phyloP scores from a whole-genome alignment of 2,329 filamentous ascomycete genomes.

The Aspergillus sp. region DNA sequence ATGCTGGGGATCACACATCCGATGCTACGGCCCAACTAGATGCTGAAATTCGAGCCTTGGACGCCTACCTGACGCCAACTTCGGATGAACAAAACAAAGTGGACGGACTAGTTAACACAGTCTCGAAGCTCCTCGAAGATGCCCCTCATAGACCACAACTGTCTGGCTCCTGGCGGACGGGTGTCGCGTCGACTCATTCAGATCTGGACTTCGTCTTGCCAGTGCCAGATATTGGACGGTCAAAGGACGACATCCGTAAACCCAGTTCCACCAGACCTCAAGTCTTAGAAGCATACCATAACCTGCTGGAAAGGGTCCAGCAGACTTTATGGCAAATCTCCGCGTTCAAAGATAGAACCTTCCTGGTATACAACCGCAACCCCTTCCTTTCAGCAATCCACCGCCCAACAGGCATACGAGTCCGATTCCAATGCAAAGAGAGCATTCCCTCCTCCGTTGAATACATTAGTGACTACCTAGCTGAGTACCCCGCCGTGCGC shows the following conservation, averaged over 20 bases:
- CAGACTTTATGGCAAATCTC: constrained; percentile 13
- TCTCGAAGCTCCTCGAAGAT: constrained; percentile 23
- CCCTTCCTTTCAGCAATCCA: constrained; percentile 37
- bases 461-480: constrained; percentile 42
- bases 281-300: constrained; percentile 16
- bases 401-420: constrained; percentile 40
- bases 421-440: constrained; percentile 48
- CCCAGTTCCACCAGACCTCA: constrained; percentile 30
- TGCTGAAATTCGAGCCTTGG: constrained; percentile 43
- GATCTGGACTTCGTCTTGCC: constrained; percentile 47
- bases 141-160: constrained; percentile 31
- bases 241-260: constrained; percentile 17
- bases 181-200: constrained; percentile 47
- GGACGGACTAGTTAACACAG: constrained; percentile 17
- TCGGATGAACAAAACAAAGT: constrained; percentile 33
- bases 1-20: constrained; percentile 7
- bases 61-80: constrained; percentile 39
- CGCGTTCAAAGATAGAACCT: constrained; percentile 14
- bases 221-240: constrained; percentile 19
- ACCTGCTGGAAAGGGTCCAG: constrained; percentile 19
- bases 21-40: constrained; percentile 27
- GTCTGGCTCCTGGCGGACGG: constrained; percentile 50
- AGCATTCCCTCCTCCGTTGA: constrained; percentile 33
- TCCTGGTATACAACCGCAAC: constrained; percentile 18
- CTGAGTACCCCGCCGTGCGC: constrained; percentile 44